Conservation (phyloP, 352 stramenopile genomes). For the Globisporangium barbulae region DNA sequence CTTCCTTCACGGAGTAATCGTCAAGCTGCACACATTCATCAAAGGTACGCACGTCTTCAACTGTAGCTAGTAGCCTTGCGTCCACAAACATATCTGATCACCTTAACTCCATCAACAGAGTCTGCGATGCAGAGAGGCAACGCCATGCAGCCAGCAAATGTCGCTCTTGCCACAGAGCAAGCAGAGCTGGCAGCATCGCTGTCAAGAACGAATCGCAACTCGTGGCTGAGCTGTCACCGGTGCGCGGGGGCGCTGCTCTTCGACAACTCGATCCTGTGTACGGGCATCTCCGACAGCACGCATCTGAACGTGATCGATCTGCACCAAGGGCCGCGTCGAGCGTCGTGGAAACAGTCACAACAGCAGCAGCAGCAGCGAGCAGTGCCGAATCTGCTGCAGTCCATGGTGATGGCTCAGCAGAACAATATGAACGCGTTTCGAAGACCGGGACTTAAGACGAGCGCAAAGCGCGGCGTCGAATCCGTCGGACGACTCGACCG, state of each 20-base stretch:
- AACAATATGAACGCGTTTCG: background rate
- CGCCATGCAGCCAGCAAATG: constrained; percentile 23
- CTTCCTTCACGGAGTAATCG: constrained; percentile 26
- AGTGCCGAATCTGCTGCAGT: background rate
- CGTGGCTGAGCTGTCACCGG: constrained; percentile 55
- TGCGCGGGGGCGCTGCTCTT: constrained; percentile 45
- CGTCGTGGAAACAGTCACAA: background rate
- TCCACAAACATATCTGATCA: background rate
- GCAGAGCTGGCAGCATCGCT: constrained; percentile 10
- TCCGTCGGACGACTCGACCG: constrained; percentile 36
- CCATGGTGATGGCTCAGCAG: background rate
- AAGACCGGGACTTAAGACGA: background rate
- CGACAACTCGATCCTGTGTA: constrained; percentile 49
- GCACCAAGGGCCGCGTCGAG: constrained; percentile 25
- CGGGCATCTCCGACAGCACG: constrained; percentile 31
- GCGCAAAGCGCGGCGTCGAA: background rate
- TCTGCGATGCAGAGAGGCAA: constrained; percentile 19
- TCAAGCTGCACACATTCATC: constrained; percentile 58
- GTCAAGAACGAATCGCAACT: constrained; percentile 25
- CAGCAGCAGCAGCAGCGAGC: background rate
- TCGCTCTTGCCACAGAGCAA: constrained; percentile 27
- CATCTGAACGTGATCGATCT: constrained; percentile 55
- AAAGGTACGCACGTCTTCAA: constrained; percentile 28
- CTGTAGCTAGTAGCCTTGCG: too few relatives aligned
- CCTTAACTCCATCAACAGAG: background rate